A percentile compares a stretch with the other conserved stretches of the same genome.
Evolutionary conservation across 2,329 filamentous ascomycete species (phyloP).

Genomic region (Aureobasidium sp.): DNA sequence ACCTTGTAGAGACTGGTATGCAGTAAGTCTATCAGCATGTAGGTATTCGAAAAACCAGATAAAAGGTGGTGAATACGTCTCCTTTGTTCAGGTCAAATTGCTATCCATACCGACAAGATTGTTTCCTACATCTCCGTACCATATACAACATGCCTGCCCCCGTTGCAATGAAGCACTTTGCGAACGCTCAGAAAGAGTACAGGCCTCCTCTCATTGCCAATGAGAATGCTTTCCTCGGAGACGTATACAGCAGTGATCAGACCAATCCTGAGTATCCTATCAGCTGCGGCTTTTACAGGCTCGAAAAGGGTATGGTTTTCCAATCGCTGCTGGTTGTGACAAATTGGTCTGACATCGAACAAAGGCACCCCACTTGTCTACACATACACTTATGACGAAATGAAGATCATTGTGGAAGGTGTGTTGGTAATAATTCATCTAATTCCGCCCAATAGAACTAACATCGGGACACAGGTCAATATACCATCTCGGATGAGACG

Average conservation of each 20-base stretch:
- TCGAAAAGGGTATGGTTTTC: slow-evolving; percentile 48
- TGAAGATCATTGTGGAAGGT: slow-evolving; percentile 66
- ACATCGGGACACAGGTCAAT: neutral
- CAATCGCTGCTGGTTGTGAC: neutral
- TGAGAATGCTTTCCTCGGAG: slow-evolving; percentile 61
- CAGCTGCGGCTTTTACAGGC: slow-evolving; percentile 57
- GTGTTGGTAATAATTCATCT: slow-evolving; percentile 41
- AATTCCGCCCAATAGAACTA: neutral
- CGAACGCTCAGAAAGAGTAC: slow-evolving; percentile 52
- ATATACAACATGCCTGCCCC: slow-evolving; percentile 23
- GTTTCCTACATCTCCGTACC: neutral
- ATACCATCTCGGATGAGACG: slow-evolving; percentile 51
- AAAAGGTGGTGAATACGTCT: neutral
- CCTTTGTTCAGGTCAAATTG: neutral
- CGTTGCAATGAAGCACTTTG: slow-evolving; percentile 44
- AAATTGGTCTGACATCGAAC: neutral
- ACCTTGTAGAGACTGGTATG: neutral
- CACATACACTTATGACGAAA: slow-evolving; percentile 64
- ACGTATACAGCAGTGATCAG: slow-evolving; percentile 48
- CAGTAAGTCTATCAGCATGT: neutral
- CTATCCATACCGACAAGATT: neutral
- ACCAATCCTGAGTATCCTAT: slow-evolving; percentile 53
- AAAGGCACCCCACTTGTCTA: slow-evolving; percentile 57
- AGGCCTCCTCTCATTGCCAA: slow-evolving; percentile 60
- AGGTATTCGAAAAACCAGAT: neutral